Conservation (phyloP, 805 yeast genomes). For the Starmerella khaoyaiensis region DNA sequence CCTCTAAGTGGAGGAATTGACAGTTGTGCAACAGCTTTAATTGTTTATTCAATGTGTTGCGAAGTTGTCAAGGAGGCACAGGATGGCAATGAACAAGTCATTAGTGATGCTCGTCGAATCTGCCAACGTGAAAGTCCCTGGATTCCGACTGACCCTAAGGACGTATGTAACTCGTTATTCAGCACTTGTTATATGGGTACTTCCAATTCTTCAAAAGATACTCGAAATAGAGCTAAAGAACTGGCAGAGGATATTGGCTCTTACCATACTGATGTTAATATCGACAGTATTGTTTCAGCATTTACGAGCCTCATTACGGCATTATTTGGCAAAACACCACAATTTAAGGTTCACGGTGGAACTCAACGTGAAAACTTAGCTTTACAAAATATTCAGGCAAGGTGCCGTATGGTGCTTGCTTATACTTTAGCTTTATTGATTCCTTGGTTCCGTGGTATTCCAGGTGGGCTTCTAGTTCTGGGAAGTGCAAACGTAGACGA, state of each 20-base stretch:
- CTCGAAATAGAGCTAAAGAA: slow-evolving; percentile 67
- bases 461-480: slow-evolving; percentile 73
- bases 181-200: slow-evolving; percentile 96
- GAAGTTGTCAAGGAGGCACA: slow-evolving; percentile 59
- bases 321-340: slow-evolving; percentile 81
- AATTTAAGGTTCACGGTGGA: slow-evolving; percentile 89
- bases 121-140: slow-evolving; percentile 46
- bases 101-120: slow-evolving; percentile 57
- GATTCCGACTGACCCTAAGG: slow-evolving; percentile 61
- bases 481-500: slow-evolving; percentile 98
- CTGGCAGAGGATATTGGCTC: slow-evolving; percentile 69
- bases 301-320: slow-evolving; percentile 66
- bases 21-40: slow-evolving; percentile 92
- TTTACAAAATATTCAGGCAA: slow-evolving; percentile 90
- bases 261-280: slow-evolving; percentile 81
- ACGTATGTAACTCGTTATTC: slow-evolving; percentile 61
- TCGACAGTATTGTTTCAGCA: slow-evolving; percentile 71
- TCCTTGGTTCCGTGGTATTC: slow-evolving; percentile 81
- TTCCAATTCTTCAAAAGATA: slow-evolving; percentile 75
- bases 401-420: slow-evolving; percentile 87
- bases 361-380: slow-evolving; percentile 84
- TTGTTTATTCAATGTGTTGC: slow-evolving; percentile 88
- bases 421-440: slow-evolving; percentile 86
- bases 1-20: slow-evolving; percentile 97
- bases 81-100: slow-evolving; percentile 52